Evolutionary conservation across 352 stramenopile genomes (phyloP), one percentile per base, ranked within the genome.

Genomic region (Phytophthora cryptogea): DNA sequence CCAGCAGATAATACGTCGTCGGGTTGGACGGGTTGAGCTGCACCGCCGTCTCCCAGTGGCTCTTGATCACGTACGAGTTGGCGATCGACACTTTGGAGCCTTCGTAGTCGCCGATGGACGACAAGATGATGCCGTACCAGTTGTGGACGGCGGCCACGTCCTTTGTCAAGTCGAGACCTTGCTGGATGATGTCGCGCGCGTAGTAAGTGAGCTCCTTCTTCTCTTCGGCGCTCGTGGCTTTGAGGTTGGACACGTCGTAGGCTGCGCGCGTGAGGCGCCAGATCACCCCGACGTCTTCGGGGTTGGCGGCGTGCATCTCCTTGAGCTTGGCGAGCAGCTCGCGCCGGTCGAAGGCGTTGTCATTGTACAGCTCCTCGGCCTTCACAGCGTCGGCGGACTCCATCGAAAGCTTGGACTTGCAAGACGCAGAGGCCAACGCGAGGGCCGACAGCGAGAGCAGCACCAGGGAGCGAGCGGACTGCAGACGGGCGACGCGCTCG

Each of bases 61-160:
- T 72, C 56, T 90, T 90, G 72, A 95, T 90, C 30, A 73, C 74
- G 66, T 77, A 88, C 54, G 87, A 92, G 67, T 93, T 94, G 60
- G 85, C 74, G 49, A 95, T 86, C 32, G 81, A 75, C 13, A 83
- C 83, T 60, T 95, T 94, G 53, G 85, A 90, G 66, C 85, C 86
- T 79, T 94, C 85, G 59, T 92, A 92, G 68, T 94, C 83, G 16
- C 86, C 86, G 47, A 95, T 78, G 26, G 81, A 85, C 32, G 85
- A 94, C 46, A 94, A 50, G 28, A 94, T 90, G 61, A 95, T 91
- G 51, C 86, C 86, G 46, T 76, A 86, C 86, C 86, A 95, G 65
- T 92, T 94, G 71, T 95, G 84, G 42, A 93, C 75, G 28, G 78
- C 70, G 5, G 85, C 82, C 23, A 84, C 59, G 40, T 92, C 76